Evolutionary conservation across 257 asterid genomes (phyloP).

Genomic region (Solanum piurae): DNA sequence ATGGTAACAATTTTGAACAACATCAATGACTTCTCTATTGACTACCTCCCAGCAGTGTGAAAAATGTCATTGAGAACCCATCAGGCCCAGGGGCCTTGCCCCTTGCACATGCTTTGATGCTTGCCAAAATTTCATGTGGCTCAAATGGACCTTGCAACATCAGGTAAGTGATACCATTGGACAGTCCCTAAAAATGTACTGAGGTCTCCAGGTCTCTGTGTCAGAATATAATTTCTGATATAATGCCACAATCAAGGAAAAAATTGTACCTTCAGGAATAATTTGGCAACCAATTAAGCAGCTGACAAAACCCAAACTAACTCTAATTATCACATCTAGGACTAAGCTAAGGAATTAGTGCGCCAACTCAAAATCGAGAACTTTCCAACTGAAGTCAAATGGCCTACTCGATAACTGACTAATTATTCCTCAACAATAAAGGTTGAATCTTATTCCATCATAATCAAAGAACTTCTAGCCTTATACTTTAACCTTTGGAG

Average conservation of each 20-base stretch:
- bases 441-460: neutral
- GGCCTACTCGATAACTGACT: neutral
- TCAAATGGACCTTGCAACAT: neutral
- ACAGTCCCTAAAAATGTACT: neutral
- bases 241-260: neutral
- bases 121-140: neutral
- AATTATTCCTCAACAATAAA: neutral
- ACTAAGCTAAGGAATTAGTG: neutral
- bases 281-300: neutral
- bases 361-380: neutral
- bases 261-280: constrained; percentile 1
- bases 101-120: neutral
- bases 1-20: neutral
- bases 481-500: neutral
- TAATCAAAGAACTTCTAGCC: neutral
- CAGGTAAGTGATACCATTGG: neutral
- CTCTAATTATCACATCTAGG: neutral
- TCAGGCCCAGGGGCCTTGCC: neutral
- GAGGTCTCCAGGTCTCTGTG: neutral
- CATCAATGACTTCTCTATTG: neutral
- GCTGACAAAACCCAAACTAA: neutral
- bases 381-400: neutral
- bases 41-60: neutral
- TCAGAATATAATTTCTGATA: neutral
- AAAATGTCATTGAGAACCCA: neutral